Conservation (phyloP, 2,329 filamentous ascomycete species). For the Curvularia sp. region DNA sequence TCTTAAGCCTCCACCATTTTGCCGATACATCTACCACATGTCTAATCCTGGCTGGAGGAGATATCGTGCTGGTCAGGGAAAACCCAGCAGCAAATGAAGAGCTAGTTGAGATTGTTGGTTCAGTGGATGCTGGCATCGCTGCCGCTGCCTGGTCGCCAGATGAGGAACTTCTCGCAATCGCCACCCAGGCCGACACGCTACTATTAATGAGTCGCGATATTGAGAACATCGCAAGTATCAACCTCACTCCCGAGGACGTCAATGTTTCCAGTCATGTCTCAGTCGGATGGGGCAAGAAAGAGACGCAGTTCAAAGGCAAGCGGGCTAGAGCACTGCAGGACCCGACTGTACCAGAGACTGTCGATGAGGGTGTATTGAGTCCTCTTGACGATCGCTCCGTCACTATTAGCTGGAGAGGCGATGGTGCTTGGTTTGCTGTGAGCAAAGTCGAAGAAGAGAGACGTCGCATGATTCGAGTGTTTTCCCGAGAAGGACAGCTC, state of each 20-base stretch:
- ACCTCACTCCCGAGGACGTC: constrained; percentile 76
- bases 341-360: constrained; percentile 90
- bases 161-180: constrained; percentile 85
- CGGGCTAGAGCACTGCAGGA: constrained; percentile 86
- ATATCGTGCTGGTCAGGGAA: constrained; percentile 86
- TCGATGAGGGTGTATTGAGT: constrained; percentile 83
- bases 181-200: constrained; percentile 78
- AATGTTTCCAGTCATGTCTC: constrained; percentile 92
- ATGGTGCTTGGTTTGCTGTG: constrained; percentile 88
- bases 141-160: constrained; percentile 94
- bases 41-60: constrained; percentile 85
- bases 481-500: constrained; percentile 85
- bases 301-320: constrained; percentile 96
- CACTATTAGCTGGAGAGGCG: constrained; percentile 89
- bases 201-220: constrained; percentile 94
- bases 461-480: constrained; percentile 85
- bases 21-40: constrained; percentile 79
- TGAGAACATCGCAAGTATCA: constrained; percentile 78
- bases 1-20: constrained; percentile 85
- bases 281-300: constrained; percentile 97
- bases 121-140: constrained; percentile 88
- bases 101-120: constrained; percentile 92
- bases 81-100: constrained; percentile 70
- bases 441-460: constrained; percentile 74
- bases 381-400: constrained; percentile 73